A percentile compares a stretch with the other conserved stretches of the same genome.
phyloP scores from a whole-genome alignment of 1,284 basidiomycete species.

The Naganishia cerealis region DNA sequence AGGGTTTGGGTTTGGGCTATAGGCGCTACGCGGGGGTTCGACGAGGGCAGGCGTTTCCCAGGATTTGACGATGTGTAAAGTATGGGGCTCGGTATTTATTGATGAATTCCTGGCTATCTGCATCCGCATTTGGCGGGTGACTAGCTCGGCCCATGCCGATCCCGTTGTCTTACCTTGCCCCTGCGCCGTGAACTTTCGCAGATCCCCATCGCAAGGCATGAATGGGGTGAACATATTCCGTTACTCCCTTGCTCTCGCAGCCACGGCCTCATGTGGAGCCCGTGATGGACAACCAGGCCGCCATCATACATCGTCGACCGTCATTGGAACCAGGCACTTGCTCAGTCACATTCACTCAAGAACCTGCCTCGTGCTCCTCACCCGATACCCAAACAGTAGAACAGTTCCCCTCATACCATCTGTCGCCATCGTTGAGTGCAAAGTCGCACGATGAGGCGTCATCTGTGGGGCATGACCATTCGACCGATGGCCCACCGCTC shows the following conservation, averaged over 20 bases:
- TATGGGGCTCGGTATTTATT: neutral
- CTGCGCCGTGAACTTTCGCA: neutral
- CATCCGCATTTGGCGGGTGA: neutral
- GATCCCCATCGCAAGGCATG: neutral
- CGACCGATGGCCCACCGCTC: neutral
- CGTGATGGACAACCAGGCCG: neutral
- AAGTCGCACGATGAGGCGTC: neutral
- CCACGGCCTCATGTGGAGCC: neutral
- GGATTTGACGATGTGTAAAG: constrained; percentile 22
- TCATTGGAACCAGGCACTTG: neutral
- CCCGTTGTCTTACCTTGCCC: neutral
- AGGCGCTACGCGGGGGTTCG: neutral
- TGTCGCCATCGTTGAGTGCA: neutral
- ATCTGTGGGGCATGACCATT: no score
- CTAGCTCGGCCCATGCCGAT: neutral
- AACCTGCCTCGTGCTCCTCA: neutral
- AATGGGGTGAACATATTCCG: neutral
- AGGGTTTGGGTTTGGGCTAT: constrained; percentile 20
- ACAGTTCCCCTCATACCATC: neutral
- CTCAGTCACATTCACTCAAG: neutral
- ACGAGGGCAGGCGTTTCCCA: neutral
- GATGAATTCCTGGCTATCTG: neutral
- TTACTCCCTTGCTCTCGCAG: neutral
- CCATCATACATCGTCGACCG: constrained; percentile 5
- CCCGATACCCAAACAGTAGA: neutral